A percentile compares a stretch with the other conserved stretches of the same genome.
phyloP scores from a whole-genome alignment of 139 green algal species.

The Mychonastes homosphaera region DNA sequence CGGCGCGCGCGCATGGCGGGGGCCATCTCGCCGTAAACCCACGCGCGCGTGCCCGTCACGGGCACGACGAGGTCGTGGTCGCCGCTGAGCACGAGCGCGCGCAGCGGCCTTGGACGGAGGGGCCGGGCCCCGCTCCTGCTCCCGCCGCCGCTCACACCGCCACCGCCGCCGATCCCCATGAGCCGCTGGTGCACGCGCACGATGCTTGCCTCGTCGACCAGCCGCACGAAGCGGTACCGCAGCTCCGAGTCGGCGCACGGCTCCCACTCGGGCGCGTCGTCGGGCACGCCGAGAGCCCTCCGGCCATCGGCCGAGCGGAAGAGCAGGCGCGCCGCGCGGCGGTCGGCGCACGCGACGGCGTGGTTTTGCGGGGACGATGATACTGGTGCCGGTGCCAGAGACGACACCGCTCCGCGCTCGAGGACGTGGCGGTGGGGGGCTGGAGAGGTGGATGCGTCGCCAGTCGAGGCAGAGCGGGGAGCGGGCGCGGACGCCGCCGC shows the following conservation, averaged over 20 bases:
- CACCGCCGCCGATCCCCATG: too few species aligned
- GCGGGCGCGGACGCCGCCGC: too few species aligned
- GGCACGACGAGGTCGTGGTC: constrained; percentile 37
- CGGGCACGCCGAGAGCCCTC: too few species aligned
- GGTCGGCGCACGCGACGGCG: not conserved
- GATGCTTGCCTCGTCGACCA: not conserved
- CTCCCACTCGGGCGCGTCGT: too few species aligned
- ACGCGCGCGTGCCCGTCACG: constrained; percentile 22
- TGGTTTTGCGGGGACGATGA: too few species aligned
- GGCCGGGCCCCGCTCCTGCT: not conserved
- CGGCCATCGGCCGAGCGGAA: not conserved
- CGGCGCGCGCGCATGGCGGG: too few species aligned
- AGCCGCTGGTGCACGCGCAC: not conserved
- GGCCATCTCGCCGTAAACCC: constrained; percentile 20
- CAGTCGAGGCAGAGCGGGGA: too few species aligned
- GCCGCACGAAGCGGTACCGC: not conserved
- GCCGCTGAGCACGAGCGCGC: constrained; percentile 25
- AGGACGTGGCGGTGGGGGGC: too few species aligned
- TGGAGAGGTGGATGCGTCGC: too few species aligned
- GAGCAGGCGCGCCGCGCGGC: not conserved
- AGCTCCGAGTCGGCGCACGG: not conserved
- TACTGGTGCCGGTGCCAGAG: too few species aligned
- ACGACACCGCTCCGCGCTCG: too few species aligned
- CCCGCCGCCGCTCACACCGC: not conserved
- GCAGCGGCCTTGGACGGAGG: constrained; percentile 5